Evolutionary conservation across 2,329 filamentous ascomycete species (phyloP).

Genomic region (Macrophomina phaseolina): DNA sequence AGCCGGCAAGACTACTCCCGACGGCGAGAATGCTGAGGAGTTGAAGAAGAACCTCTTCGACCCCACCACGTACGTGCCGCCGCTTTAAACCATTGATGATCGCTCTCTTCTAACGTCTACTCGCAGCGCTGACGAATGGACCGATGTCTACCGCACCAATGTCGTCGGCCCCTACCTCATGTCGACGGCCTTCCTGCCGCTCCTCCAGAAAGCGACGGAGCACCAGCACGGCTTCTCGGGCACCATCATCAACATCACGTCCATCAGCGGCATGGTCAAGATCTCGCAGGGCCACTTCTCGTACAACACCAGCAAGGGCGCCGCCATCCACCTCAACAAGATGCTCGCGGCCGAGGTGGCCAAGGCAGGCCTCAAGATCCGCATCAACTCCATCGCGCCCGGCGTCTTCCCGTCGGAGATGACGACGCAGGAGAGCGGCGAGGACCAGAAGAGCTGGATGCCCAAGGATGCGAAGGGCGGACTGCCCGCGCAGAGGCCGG

Average conservation of each 20-base stretch:
- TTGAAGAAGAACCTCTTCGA: slow-evolving; percentile 53
- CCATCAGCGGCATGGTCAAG: slow-evolving; percentile 53
- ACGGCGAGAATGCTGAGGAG: slow-evolving; percentile 50
- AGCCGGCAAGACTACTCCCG: slow-evolving; percentile 43
- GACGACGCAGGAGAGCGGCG: slow-evolving; percentile 57
- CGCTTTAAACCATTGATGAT: neutral
- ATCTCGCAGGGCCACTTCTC: slow-evolving; percentile 55
- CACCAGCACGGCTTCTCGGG: slow-evolving; percentile 50
- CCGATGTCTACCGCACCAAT: slow-evolving; percentile 52
- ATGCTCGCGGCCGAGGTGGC: slow-evolving; percentile 61
- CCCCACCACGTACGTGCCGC: slow-evolving; percentile 37
- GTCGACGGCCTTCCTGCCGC: slow-evolving; percentile 53
- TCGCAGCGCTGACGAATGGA: slow-evolving; percentile 52
- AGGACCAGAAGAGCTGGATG: slow-evolving; percentile 61
- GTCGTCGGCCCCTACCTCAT: slow-evolving; percentile 57
- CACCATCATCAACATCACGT: slow-evolving; percentile 54
- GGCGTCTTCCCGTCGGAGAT: slow-evolving; percentile 65
- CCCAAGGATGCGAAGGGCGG: slow-evolving; percentile 58
- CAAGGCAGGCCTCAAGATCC: slow-evolving; percentile 58
- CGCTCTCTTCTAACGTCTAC: neutral
- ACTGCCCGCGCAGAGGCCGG: slow-evolving; percentile 58
- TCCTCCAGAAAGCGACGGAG: slow-evolving; percentile 52
- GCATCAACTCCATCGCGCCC: slow-evolving; percentile 64
- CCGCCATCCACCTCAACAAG: slow-evolving; percentile 60
- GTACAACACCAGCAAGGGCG: slow-evolving; percentile 58